Conservation (phyloP, 768 basidiomycete genomes). For the Tephrocybe sp. region DNA sequence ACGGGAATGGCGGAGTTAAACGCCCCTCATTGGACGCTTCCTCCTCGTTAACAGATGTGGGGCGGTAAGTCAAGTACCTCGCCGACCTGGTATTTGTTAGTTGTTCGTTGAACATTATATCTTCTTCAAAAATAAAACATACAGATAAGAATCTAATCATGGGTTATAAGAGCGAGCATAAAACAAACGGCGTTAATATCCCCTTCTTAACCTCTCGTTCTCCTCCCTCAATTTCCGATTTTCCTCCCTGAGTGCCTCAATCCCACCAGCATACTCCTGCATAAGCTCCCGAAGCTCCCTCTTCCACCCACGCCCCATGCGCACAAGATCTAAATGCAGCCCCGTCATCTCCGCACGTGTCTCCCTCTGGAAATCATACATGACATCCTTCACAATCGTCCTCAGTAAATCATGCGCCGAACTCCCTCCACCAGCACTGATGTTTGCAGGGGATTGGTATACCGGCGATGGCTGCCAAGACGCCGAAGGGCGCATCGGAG, state of each 20-base stretch:
- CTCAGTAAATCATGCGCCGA: slow-evolving; percentile 60
- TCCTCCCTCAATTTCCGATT: slow-evolving; percentile 64
- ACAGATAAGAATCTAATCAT: background rate
- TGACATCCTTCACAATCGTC: slow-evolving; percentile 64
- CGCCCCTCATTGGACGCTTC: too few relatives aligned
- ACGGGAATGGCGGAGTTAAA: too few relatives aligned
- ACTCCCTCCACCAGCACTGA: slow-evolving; percentile 16
- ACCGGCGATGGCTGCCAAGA: slow-evolving; percentile 41
- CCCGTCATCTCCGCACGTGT: slow-evolving; percentile 71
- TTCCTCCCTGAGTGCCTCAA: slow-evolving; percentile 61
- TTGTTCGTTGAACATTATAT: too few relatives aligned
- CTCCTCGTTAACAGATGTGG: too few relatives aligned
- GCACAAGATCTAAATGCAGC: slow-evolving; percentile 69
- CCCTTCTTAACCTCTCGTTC: slow-evolving; percentile 58
- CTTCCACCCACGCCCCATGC: slow-evolving; percentile 70
- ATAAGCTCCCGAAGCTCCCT: slow-evolving; percentile 58
- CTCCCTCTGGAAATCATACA: slow-evolving; percentile 72
- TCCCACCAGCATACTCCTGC: slow-evolving; percentile 60
- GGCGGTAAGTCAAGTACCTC: too few relatives aligned
- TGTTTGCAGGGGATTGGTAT: slow-evolving; percentile 25
- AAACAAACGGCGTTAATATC: slow-evolving; percentile 11
- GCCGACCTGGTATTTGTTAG: too few relatives aligned
- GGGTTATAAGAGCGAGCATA: background rate
- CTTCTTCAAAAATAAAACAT: too few relatives aligned
- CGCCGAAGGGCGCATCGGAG: slow-evolving; percentile 45